Evolutionary conservation across 345 rosid genomes (phyloP).

Genomic region (Raphanus sativus): DNA sequence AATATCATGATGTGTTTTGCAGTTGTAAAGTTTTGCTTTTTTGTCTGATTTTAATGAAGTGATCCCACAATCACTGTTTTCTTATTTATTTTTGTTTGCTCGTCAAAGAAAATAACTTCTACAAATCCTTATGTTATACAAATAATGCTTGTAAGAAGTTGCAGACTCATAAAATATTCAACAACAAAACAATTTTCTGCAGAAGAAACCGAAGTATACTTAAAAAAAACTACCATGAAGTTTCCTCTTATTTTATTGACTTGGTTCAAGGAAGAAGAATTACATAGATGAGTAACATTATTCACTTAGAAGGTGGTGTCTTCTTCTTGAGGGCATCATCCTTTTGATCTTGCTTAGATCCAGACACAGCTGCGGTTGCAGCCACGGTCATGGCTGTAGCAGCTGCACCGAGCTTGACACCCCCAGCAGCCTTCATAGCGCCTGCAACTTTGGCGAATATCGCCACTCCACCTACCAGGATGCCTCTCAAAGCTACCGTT

Average conservation of each 20-base stretch:
- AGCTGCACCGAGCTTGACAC: constrained; percentile 83
- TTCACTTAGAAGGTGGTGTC: constrained; percentile 28
- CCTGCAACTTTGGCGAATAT: constrained; percentile 74
- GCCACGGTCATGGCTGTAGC: constrained; percentile 83
- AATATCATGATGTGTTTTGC: constrained; percentile 25
- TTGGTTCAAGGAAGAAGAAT: constrained; percentile 22
- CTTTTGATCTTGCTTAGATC: constrained; percentile 58
- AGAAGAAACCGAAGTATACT: not conserved
- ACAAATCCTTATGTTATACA: constrained; percentile 7
- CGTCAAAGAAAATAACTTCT: constrained; percentile 9
- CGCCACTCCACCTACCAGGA: constrained; percentile 78
- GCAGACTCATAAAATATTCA: not conserved
- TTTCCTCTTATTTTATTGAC: constrained; percentile 20
- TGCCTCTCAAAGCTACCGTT: constrained; percentile 83
- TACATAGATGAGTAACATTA: not conserved
- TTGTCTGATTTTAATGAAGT: constrained; percentile 35
- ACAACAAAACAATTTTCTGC: not conserved
- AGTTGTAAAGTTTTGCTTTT: constrained; percentile 34
- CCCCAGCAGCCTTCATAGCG: constrained; percentile 86
- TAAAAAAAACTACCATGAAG: not conserved
- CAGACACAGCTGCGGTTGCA: constrained; percentile 67
- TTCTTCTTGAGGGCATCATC: constrained; percentile 43
- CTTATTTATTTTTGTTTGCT: not conserved
- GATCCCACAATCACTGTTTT: constrained; percentile 35
- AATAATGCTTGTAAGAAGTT: constrained; percentile 21